These are phyloP conservation scores for Ceratobasidium sp. DNA, from an alignment of 1,284 basidiomycete species.

Conservation along the genomic window DNA sequence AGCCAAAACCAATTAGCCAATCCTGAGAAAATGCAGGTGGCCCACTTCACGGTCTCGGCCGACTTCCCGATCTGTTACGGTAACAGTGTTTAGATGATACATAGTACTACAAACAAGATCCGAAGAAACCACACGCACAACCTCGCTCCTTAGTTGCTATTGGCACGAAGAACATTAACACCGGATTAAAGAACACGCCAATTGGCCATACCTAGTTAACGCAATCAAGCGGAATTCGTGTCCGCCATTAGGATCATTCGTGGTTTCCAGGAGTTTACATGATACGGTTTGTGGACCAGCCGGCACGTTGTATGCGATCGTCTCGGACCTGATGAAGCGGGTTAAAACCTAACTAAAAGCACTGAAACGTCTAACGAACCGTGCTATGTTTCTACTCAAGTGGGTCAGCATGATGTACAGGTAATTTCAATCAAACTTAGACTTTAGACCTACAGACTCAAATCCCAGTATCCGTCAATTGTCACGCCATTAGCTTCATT, in stretches of 20 bases:
- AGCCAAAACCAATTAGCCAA: too few species aligned
- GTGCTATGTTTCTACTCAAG: not conserved
- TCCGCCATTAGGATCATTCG: slow-evolving; percentile 50
- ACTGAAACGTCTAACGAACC: not conserved
- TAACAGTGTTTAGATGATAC: not conserved
- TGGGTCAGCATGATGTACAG: not conserved
- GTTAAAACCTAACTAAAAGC: not conserved
- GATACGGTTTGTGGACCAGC: not conserved
- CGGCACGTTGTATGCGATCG: not conserved
- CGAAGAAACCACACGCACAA: not conserved
- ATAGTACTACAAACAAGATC: not conserved
- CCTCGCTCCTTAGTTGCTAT: slow-evolving; percentile 1
- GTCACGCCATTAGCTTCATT: slow-evolving; percentile 50
- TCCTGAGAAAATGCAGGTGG: too few species aligned
- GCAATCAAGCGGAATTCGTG: slow-evolving; percentile 52
- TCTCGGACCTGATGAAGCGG: not conserved
- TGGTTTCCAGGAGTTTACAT: slow-evolving; percentile 21
- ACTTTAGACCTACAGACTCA: slow-evolving; percentile 47
- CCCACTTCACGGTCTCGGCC: too few species aligned
- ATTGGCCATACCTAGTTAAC: slow-evolving; percentile 26
- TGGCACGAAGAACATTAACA: not conserved
- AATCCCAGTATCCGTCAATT: slow-evolving; percentile 51
- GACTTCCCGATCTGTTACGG: too few species aligned
- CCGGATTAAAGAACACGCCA: not conserved
- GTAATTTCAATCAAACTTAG: too few species aligned